Conservation (phyloP, 108 stramenopile species). For the Cyclotella sp. region DNA sequence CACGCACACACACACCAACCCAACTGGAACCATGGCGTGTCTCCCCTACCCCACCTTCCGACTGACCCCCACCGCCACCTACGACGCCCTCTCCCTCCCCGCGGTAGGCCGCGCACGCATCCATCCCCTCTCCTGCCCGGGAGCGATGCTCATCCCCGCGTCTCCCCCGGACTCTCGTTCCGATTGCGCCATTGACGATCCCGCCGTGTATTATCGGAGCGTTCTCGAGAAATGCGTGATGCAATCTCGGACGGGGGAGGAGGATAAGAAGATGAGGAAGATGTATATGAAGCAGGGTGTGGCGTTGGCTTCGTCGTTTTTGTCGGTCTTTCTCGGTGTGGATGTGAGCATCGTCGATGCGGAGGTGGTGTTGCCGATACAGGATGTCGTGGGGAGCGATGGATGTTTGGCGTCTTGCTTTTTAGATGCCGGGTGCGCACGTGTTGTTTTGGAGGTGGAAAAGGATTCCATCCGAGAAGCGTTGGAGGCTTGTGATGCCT, state of each 20-base stretch:
- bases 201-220: constrained; percentile 43
- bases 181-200: no score
- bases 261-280: constrained; percentile 70
- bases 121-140: constrained; percentile 41
- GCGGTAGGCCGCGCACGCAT: constrained; percentile 47
- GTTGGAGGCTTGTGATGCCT: constrained; percentile 66
- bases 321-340: constrained; percentile 58
- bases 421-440: constrained; percentile 81
- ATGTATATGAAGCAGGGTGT: constrained; percentile 83
- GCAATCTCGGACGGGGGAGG: constrained; percentile 45
- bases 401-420: constrained; percentile 79
- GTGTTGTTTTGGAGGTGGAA: constrained; percentile 49
- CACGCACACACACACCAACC: neutral
- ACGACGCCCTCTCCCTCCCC: constrained; percentile 28
- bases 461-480: neutral
- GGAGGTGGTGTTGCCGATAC: constrained; percentile 59
- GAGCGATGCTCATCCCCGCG: neutral
- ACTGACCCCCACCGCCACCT: constrained; percentile 33
- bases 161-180: no score
- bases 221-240: constrained; percentile 64
- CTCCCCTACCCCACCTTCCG: constrained; percentile 80
- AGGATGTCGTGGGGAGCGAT: constrained; percentile 61
- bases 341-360: constrained; percentile 82
- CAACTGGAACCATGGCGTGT: constrained; percentile 56
- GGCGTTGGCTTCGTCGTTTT: constrained; percentile 66